phyloP scores from a whole-genome alignment of 2,329 filamentous ascomycete genomes.

The Dendryphion nanum region DNA sequence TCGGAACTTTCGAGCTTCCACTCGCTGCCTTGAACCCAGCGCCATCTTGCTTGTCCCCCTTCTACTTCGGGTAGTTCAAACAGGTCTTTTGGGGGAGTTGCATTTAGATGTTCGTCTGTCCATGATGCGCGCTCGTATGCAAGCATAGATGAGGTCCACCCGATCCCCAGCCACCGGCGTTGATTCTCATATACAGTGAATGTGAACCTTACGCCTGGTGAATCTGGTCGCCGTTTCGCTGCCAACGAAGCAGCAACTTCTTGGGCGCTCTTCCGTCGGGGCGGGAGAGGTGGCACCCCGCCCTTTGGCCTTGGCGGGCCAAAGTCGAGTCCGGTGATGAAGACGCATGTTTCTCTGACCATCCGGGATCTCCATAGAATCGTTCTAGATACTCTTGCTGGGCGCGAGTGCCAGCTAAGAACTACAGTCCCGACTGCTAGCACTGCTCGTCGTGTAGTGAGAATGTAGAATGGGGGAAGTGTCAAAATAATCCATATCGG shows the following conservation, averaged over 20 bases:
- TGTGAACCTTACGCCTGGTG: conserved; percentile 87
- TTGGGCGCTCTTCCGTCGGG: conserved; percentile 46
- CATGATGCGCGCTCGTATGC: conserved; percentile 86
- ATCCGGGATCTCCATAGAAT: conserved; percentile 86
- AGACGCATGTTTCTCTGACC: conserved; percentile 66
- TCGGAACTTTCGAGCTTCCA: conserved; percentile 82
- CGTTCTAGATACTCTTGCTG: conserved; percentile 78
- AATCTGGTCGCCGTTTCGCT: conserved; percentile 44
- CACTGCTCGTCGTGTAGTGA: conserved; percentile 81
- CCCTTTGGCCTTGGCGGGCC: conserved; percentile 44
- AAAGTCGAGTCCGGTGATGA: conserved; percentile 80
- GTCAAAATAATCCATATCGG: conserved; percentile 85
- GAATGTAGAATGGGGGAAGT: conserved; percentile 76
- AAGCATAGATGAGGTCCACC: conserved; percentile 90
- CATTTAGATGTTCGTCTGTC: conserved; percentile 94
- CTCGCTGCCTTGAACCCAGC: conserved; percentile 80
- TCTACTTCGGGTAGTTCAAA: conserved; percentile 69
- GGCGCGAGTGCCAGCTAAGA: conserved; percentile 88
- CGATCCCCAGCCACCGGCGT: conserved; percentile 87
- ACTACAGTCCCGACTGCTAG: conserved; percentile 83
- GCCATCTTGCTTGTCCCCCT: conserved; percentile 62
- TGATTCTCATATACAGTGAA: conserved; percentile 98
- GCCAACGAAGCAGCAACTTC: conserved; percentile 48
- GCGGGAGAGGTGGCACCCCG: conserved; percentile 38
- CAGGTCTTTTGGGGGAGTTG: conserved; percentile 70